Base-by-base conservation (phyloP, 2,329 filamentous ascomycete genomes). In the Colletotrichum phormii region DNA sequence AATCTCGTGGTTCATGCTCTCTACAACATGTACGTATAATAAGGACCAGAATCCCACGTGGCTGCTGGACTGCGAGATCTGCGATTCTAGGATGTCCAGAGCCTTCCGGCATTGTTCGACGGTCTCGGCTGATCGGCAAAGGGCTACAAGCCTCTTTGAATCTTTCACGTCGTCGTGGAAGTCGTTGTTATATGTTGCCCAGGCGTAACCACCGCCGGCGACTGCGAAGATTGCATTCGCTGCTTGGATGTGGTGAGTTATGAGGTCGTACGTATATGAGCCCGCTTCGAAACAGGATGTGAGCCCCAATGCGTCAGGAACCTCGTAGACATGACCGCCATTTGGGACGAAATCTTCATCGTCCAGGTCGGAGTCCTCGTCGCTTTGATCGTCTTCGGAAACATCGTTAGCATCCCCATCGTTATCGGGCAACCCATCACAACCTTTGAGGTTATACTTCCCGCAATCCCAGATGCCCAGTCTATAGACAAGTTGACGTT, bases 401-500 rank as follows among this genome's bases (percentile, higher is more conserved):
- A 35, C 33, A 35, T 9, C 8, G 15, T 46, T 22, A 22, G 24
- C 13, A 15, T 42, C 9, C 26, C 4, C 24, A 13, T 8, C 5
- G 7, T 13, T 6, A 9, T n/a, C 58, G 6, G 24, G 5, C 13
- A 24, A 42, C 13, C 37, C 22, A 22, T 15, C 1, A 6, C 26
- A 29, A 42, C n/a, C 62, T 12, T 59, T 64, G 2, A 46, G 51
- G 8, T 77, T 77, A 61, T 81, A 81, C 55, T 81, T 81, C 51
- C 42, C 75, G 24, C 77, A 62, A 6, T 64, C 67, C 76, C 78
- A 79, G 53, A 77, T 77, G 24, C 79, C 75, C 13, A 81, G 76
- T 18, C 77, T 75, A 59, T 81, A 80, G 15, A 79, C 76, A 60
- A 78, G 78, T 42, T 81, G 80, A 3, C 80, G 78, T 54, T 79